Conservation (phyloP, 805 yeast species). For the Crinitomyces ghanaensis region DNA sequence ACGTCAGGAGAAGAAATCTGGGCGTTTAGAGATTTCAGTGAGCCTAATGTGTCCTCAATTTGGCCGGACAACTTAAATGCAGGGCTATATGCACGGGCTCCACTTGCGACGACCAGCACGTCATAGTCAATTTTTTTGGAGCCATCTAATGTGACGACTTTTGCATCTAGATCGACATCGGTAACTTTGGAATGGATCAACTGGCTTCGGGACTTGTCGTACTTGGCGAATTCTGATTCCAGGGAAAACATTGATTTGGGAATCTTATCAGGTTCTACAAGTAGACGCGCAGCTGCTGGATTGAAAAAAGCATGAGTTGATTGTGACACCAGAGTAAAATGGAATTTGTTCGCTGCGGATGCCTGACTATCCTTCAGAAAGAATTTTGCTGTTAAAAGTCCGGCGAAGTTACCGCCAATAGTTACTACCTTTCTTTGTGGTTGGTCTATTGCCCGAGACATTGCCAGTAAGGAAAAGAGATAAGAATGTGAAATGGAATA, state of each 20-base stretch:
- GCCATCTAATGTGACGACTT: constrained; percentile 6
- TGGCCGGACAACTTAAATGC: constrained; percentile 10
- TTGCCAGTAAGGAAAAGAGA: no score
- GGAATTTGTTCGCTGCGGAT: constrained; percentile 1
- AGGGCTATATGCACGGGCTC: constrained; percentile 8
- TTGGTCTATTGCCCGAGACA: no score
- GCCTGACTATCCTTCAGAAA: constrained; percentile 4
- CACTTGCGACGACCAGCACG: constrained; percentile 14
- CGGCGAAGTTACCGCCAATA: constrained; percentile 12
- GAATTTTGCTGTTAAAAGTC: constrained; percentile 5
- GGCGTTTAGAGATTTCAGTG: constrained; percentile 5
- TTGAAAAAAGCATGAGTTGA: constrained; percentile 9
- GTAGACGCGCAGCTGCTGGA: constrained; percentile 12
- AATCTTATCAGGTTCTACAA: constrained; percentile 10
- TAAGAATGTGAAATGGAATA: no score
- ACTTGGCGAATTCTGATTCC: constrained; percentile 1
- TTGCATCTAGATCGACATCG: constrained; percentile 8
- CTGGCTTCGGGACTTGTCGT: constrained; percentile 2
- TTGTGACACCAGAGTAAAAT: constrained; percentile 13
- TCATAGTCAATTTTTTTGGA: constrained; percentile 7
- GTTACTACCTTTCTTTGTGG: no score
- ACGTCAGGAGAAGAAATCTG: constrained; percentile 26
- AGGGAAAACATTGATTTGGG: constrained; percentile 3
- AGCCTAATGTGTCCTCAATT: constrained; percentile 6
- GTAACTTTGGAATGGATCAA: constrained; percentile 11